Evolutionary conservation across 2,329 filamentous ascomycete genomes (phyloP).

Genomic region (Cercospora sp.): DNA sequence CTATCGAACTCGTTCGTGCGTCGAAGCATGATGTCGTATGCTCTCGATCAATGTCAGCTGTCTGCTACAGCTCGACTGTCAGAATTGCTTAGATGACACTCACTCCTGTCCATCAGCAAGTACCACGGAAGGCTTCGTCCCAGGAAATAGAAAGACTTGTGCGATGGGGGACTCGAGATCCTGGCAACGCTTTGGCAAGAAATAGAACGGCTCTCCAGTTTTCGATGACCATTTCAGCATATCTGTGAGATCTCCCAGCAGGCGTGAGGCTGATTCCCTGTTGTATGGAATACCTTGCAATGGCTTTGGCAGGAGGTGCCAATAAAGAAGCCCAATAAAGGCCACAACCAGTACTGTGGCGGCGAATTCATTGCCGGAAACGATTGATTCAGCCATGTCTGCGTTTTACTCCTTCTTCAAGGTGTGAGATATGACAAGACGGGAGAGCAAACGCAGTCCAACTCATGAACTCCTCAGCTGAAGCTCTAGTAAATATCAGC

Average conservation of each 20-base stretch:
- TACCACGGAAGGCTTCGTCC: constrained; percentile 47
- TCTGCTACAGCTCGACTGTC: too few species aligned
- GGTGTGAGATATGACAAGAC: too few species aligned
- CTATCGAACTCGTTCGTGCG: constrained; percentile 50
- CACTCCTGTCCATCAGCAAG: constrained; percentile 46
- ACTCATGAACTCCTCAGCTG: background rate
- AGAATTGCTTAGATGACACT: background rate
- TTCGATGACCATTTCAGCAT: constrained; percentile 35
- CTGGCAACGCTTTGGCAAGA: constrained; percentile 12
- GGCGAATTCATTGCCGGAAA: background rate
- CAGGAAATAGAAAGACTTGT: constrained; percentile 51
- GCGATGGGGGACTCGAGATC: constrained; percentile 43
- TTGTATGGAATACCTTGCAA: constrained; percentile 52
- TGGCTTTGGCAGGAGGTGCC: constrained; percentile 41
- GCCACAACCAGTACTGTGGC: background rate
- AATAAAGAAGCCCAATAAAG: background rate
- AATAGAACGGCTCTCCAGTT: constrained; percentile 26
- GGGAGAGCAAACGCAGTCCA: background rate
- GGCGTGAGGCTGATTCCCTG: constrained; percentile 34
- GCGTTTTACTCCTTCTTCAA: background rate
- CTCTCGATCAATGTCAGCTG: background rate
- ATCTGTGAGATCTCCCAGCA: constrained; percentile 49
- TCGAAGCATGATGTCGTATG: constrained; percentile 49
- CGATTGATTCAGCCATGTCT: background rate
- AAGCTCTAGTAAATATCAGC: background rate